These are phyloP conservation scores for Amanita subjunquillea DNA, from an alignment of 768 basidiomycete genomes.

Conservation along the genomic window DNA sequence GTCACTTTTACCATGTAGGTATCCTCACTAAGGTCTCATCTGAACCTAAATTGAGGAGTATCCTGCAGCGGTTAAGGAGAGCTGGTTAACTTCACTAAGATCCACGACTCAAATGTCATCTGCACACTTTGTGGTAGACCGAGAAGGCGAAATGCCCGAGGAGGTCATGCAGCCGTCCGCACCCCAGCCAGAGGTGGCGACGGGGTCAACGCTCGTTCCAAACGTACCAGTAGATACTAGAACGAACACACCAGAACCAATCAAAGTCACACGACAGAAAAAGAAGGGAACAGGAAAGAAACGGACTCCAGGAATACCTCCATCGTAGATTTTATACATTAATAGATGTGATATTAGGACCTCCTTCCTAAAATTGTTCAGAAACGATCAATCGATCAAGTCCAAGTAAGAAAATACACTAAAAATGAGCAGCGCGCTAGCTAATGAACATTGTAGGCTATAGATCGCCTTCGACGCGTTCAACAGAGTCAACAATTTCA, in stretches of 20 bases:
- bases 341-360: not conserved
- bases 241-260: constrained; percentile 53
- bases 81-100: constrained; percentile 34
- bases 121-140: constrained; percentile 55
- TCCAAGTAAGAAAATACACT: not conserved
- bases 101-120: constrained; percentile 28
- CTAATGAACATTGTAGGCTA: constrained; percentile 16
- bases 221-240: constrained; percentile 34
- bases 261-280: constrained; percentile 67
- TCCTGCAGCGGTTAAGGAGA: constrained; percentile 17
- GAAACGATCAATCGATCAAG: no score
- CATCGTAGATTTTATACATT: not conserved
- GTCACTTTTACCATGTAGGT: constrained; percentile 25
- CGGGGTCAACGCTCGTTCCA: constrained; percentile 26
- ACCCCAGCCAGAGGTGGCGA: constrained; percentile 16
- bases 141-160: constrained; percentile 80
- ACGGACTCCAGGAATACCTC: constrained; percentile 28
- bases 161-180: constrained; percentile 12
- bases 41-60: not conserved
- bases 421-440: not conserved
- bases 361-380: not conserved
- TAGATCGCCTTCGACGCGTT: constrained; percentile 76
- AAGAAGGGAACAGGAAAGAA: constrained; percentile 57
- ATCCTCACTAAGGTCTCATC: not conserved
- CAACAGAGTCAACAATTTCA: constrained; percentile 89